Evolutionary conservation across 257 asterid species (phyloP).

Genomic region (Nicotiana paniculata): DNA sequence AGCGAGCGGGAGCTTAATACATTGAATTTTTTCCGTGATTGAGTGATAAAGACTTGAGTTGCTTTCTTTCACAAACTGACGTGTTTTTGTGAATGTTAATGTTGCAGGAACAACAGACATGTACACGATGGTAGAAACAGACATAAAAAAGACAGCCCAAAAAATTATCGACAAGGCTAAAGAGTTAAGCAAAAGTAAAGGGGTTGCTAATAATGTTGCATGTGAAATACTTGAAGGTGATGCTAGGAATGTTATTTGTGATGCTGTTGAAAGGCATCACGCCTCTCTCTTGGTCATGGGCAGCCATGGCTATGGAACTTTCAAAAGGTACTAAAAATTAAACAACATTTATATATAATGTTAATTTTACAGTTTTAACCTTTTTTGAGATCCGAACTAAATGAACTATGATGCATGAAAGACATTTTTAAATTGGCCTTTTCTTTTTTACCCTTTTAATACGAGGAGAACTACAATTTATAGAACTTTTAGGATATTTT

Average conservation of each 20-base stretch:
- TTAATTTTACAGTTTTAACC: no score
- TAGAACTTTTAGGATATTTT: background rate
- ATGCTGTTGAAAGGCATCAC: slow-evolving; percentile 41
- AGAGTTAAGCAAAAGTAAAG: slow-evolving; percentile 3
- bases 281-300: slow-evolving; percentile 70
- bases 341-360: no score
- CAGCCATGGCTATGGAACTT: slow-evolving; percentile 61
- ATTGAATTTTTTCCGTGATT: no score
- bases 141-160: background rate
- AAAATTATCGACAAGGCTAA: background rate
- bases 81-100: no score
- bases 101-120: background rate
- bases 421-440: no score
- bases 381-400: no score
- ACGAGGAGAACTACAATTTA: no score
- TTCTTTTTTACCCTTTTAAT: no score
- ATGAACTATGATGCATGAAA: no score
- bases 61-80: no score
- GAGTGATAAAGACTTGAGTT: no score
- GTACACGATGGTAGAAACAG: background rate
- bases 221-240: slow-evolving; percentile 30
- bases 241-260: slow-evolving; percentile 59
- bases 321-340: slow-evolving; percentile 48
- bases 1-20: no score
- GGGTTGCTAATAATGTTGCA: background rate